Conservation (phyloP, 2,329 filamentous ascomycete genomes). For the Myriosclerotinia curreyana region DNA sequence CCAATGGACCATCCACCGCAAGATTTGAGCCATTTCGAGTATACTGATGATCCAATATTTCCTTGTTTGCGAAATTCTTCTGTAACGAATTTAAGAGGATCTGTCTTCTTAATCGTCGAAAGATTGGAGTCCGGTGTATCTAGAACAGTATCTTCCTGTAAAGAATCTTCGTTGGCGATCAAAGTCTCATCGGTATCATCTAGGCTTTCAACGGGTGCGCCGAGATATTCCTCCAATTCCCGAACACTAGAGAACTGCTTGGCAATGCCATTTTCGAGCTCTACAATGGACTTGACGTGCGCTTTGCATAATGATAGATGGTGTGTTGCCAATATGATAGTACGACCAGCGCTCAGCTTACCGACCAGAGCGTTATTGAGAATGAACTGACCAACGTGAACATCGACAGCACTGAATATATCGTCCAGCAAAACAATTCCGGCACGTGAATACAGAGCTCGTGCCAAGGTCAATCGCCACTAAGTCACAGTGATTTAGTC, state of each 20-base stretch:
- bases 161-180: background rate
- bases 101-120: background rate
- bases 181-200: constrained; percentile 13
- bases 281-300: constrained; percentile 69
- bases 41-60: constrained; percentile 19
- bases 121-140: background rate
- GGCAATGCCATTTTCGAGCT: constrained; percentile 41
- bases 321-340: constrained; percentile 75
- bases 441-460: constrained; percentile 73
- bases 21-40: constrained; percentile 17
- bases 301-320: constrained; percentile 69
- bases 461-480: constrained; percentile 73
- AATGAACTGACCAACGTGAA: constrained; percentile 73
- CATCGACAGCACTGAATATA: constrained; percentile 77
- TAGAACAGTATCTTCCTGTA: background rate
- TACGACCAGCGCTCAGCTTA: constrained; percentile 63
- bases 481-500: constrained; percentile 11
- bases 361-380: constrained; percentile 72
- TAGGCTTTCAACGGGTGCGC: constrained; percentile 10
- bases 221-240: constrained; percentile 22
- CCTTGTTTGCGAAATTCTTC: constrained; percentile 22
- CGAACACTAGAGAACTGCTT: constrained; percentile 18
- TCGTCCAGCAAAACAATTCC: constrained; percentile 77
- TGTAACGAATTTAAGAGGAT: constrained; percentile 18
- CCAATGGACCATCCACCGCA: constrained; percentile 19